Percentiles rank a stretch among this genome's conserved stretches.
phyloP scores from a whole-genome alignment of 163 green algal genomes.

The Scenedesmus sp. region DNA sequence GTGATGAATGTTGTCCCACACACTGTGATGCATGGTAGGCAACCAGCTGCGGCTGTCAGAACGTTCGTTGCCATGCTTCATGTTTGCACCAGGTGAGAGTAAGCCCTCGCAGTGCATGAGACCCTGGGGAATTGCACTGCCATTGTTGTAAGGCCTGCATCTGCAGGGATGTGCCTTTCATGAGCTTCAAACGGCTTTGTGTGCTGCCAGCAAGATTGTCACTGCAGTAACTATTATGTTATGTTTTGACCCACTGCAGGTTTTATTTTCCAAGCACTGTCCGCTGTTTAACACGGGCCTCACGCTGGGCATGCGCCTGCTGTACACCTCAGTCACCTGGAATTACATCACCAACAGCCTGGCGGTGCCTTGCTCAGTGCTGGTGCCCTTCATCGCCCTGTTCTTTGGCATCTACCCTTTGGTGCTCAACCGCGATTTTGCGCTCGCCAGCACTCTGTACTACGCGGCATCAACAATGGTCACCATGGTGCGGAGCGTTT shows the following conservation, averaged over 20 bases:
- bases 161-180: too few relatives aligned
- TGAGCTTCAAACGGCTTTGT: too few relatives aligned
- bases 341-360: conserved; percentile 55
- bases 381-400: conserved; percentile 61
- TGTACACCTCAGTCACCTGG: conserved; percentile 62
- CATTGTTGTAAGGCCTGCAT: too few relatives aligned
- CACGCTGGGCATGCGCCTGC: conserved; percentile 53
- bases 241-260: conserved; percentile 5
- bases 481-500: conserved; percentile 9
- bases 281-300: conserved; percentile 54
- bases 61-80: too few relatives aligned
- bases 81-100: too few relatives aligned
- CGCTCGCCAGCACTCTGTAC: conserved; percentile 59
- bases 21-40: too few relatives aligned
- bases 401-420: conserved; percentile 58
- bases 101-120: too few relatives aligned
- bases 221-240: too few relatives aligned
- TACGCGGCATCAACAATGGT: conserved; percentile 37
- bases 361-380: conserved; percentile 46
- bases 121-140: too few relatives aligned
- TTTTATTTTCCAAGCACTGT: conserved; percentile 43
- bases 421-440: conserved; percentile 59
- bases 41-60: too few relatives aligned
- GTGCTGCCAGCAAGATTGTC: too few relatives aligned
- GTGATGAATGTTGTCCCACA: too few relatives aligned